These are phyloP conservation scores for Ricinus communis DNA, from an alignment of 345 rosid genomes.

Conservation along the genomic window DNA sequence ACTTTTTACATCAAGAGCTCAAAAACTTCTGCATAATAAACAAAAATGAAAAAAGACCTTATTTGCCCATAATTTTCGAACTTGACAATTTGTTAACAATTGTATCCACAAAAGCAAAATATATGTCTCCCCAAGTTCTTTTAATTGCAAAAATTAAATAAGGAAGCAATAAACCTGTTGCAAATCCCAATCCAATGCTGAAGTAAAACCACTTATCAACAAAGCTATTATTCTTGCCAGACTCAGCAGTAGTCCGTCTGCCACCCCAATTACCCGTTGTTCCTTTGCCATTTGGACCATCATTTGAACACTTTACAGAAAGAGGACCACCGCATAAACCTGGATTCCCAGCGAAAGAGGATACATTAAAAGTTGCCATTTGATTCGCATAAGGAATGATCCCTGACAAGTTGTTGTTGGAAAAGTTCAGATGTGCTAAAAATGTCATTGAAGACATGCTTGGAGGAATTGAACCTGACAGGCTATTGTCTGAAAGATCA, in stretches of 20 bases:
- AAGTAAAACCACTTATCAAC: slow-evolving; percentile 44
- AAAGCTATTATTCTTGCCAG: slow-evolving; percentile 16
- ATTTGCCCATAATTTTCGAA: background rate
- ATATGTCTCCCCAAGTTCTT: slow-evolving; percentile 28
- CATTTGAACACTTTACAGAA: no score
- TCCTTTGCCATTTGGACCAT: no score
- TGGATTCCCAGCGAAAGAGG: slow-evolving; percentile 39
- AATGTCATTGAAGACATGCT: slow-evolving; percentile 36
- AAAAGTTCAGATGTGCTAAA: slow-evolving; percentile 37
- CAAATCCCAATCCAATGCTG: slow-evolving; percentile 46
- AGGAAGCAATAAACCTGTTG: slow-evolving; percentile 36
- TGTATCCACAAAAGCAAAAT: slow-evolving; percentile 34
- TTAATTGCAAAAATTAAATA: slow-evolving; percentile 15
- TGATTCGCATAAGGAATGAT: slow-evolving; percentile 35
- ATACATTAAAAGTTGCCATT: no score
- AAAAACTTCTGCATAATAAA: no score
- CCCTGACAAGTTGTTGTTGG: slow-evolving; percentile 36
- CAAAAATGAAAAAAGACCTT: no score
- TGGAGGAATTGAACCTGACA: slow-evolving; percentile 43
- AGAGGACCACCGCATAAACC: slow-evolving; percentile 47
- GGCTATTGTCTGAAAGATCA: slow-evolving; percentile 45
- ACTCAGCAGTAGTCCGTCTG: no score
- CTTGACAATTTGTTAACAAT: slow-evolving; percentile 1
- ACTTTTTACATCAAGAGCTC: no score
- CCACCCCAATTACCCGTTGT: background rate